Conservation (phyloP, 2,329 filamentous ascomycete species). For the Botryotinia convoluta region DNA sequence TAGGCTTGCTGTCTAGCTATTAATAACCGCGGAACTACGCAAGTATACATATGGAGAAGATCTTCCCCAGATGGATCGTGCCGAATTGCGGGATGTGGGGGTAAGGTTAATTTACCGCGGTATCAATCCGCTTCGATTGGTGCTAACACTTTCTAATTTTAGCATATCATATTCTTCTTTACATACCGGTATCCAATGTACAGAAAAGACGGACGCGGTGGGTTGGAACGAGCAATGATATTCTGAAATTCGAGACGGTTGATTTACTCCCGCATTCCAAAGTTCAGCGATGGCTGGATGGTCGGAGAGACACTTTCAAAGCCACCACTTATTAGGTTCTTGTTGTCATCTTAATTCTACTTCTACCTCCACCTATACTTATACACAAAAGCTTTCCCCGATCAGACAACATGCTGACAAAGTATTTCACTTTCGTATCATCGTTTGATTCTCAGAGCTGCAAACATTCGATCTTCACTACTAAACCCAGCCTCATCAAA, state of each 20-base stretch:
- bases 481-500: background rate
- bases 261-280: background rate
- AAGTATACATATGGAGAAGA: background rate
- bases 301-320: background rate
- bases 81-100: background rate
- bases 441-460: background rate
- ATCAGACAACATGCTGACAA: background rate
- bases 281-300: background rate
- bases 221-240: background rate
- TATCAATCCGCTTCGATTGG: background rate
- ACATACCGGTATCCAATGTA: background rate
- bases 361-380: background rate
- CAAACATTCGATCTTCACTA: background rate
- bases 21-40: background rate
- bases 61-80: background rate
- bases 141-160: background rate
- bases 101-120: background rate
- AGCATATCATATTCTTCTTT: background rate
- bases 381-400: background rate
- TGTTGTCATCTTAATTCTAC: background rate
- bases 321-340: background rate
- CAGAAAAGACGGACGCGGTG: background rate
- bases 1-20: background rate
- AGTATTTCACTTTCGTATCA: background rate
- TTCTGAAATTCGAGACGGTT: background rate